phyloP scores from a whole-genome alignment of 805 yeast species.

The Metschnikowia chrysomelidarum region DNA sequence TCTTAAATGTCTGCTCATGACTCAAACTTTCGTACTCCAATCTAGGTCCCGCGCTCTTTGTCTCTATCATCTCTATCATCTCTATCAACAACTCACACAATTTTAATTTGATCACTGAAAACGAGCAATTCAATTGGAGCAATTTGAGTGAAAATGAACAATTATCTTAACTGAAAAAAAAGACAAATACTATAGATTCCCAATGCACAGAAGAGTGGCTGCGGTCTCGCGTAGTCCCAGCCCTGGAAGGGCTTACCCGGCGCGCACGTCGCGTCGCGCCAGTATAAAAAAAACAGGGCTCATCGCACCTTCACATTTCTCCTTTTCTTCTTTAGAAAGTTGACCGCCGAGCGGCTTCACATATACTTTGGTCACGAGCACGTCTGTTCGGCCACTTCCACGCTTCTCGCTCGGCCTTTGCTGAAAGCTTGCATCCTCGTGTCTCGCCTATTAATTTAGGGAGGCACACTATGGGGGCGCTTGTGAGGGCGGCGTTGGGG shows the following conservation, averaged over 20 bases:
- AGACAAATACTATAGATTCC: too few relatives aligned
- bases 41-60: too few relatives aligned
- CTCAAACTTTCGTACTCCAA: too few relatives aligned
- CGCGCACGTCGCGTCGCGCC: constrained; percentile 4
- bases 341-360: constrained; percentile 33
- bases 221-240: too few relatives aligned
- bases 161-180: too few relatives aligned
- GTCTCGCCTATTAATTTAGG: constrained; percentile 43
- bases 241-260: constrained; percentile 11
- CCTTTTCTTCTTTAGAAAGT: constrained; percentile 32
- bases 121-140: too few relatives aligned
- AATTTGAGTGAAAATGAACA: too few relatives aligned
- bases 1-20: too few relatives aligned
- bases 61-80: too few relatives aligned
- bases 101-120: too few relatives aligned
- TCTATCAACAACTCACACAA: too few relatives aligned
- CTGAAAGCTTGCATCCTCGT: constrained; percentile 22
- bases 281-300: constrained; percentile 2
- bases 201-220: too few relatives aligned
- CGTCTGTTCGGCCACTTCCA: constrained; percentile 17
- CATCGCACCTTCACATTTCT: constrained; percentile 9
- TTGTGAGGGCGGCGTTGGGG: constrained; percentile 14
- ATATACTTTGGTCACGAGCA: constrained; percentile 28
- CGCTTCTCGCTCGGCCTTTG: constrained; percentile 21
- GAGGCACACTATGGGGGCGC: constrained; percentile 22